Percentiles rank a stretch among this genome's conserved stretches.
These are phyloP conservation scores for Colletotrichum sp. DNA, from an alignment of 2,329 filamentous ascomycete species.

Conservation along the genomic window DNA sequence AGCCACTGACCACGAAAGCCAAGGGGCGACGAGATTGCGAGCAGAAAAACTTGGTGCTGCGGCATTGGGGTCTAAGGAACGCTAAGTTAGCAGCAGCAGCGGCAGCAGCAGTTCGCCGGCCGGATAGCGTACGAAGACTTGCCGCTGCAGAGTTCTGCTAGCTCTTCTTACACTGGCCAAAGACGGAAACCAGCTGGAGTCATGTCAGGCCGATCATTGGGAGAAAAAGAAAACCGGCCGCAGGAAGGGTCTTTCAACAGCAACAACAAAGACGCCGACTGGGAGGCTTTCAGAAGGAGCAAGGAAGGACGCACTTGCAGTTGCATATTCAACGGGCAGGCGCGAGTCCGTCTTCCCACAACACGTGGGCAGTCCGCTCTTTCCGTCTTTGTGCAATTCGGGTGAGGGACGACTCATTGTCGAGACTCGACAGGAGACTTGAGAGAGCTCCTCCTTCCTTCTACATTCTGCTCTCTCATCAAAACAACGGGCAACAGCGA, in stretches of 20 bases:
- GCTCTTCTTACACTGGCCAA: neutral
- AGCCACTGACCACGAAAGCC: neutral
- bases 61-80: neutral
- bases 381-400: neutral
- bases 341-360: neutral
- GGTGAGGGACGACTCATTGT: neutral
- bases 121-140: neutral
- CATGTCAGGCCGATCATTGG: slow-evolving; percentile 14
- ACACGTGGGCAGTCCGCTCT: neutral
- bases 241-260: neutral
- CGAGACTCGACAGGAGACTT: neutral
- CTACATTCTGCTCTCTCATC: neutral
- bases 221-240: neutral
- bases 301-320: neutral
- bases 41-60: neutral
- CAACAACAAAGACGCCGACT: neutral
- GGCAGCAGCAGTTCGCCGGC: neutral
- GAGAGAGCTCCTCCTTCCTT: neutral
- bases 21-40: neutral
- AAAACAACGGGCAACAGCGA: neutral
- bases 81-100: neutral
- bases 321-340: neutral
- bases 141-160: neutral
- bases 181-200: neutral
- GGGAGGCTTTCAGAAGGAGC: neutral